Evolutionary conservation across 257 asterid species (phyloP), one percentile per base, ranked within the genome.

Genomic region (Solanum clarkiae): DNA sequence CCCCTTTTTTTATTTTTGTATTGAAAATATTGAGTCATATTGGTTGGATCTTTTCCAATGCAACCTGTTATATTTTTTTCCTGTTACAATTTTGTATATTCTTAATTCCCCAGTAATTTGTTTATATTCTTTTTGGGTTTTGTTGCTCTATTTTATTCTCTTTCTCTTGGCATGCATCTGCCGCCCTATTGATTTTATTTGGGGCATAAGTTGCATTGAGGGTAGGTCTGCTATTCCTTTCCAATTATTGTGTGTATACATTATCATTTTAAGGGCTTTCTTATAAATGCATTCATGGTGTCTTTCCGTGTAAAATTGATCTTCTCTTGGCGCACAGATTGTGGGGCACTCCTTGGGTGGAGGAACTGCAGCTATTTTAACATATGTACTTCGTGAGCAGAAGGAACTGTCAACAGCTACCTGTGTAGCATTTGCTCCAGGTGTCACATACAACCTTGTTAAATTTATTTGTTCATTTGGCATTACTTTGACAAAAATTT

Each of bases 311-410:
- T 24, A 75, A 74, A 75, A 49, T 49, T 75, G 59, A 49, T 49
- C 44, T 79, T 79, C 65, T 51, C 53, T 79, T 79, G 47, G 65
- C 26, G 11, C 68, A 68, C 91, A 96, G 99, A 91, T 97, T 80
- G 93, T 97, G 9, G 99, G 99, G 40, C 99, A 97, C 87, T 97
- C 99, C 80, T 92, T 97, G 87, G 99, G 99, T 84, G 98, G 99
- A 7, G 98, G 98, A 65, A 97, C 99, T 55, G 98, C 98, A 49
- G 94, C 99, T 24, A 94, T 97, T 24, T 80, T 95, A 89, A 92
- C 98, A 18, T 97, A 93, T 63, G 91, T 93, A 83, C 87, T 97
- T 89, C 98, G 99, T 63, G 99, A 97, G 90, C 90, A 92, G 72
- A 91, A 94, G 91, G 98, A 97, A 83, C 88, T 95, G 74, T 92